Evolutionary conservation across 805 yeast genomes (phyloP).

Genomic region (baker's yeast (Saccharomyces cerevisiae)): DNA sequence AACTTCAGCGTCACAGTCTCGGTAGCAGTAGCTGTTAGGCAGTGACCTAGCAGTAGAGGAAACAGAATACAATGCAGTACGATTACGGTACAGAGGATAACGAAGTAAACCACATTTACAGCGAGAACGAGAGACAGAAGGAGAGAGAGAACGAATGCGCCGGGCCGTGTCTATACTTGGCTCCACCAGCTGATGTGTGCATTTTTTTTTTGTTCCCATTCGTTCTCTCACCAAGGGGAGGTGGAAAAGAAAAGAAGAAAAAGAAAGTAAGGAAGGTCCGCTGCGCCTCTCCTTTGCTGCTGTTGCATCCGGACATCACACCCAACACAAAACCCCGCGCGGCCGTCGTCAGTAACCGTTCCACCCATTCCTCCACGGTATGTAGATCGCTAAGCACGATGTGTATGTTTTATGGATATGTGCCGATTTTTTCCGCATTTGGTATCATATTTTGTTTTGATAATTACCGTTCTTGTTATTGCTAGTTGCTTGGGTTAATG

Average conservation of each 20-base stretch:
- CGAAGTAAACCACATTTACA: background rate
- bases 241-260: background rate
- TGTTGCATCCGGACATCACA: background rate
- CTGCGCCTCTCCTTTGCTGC: background rate
- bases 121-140: background rate
- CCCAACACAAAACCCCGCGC: background rate
- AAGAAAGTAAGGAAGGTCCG: background rate
- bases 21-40: background rate
- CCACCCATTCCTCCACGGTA: background rate
- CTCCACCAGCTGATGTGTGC: background rate
- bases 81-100: background rate
- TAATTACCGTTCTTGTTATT: too few species aligned
- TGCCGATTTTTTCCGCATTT: slow-evolving; percentile 1
- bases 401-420: slow-evolving; percentile 1
- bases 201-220: background rate
- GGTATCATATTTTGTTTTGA: background rate
- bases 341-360: slow-evolving; percentile 1
- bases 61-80: background rate
- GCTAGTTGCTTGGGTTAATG: too few species aligned
- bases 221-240: background rate
- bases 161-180: background rate
- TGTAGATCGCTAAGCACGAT: background rate
- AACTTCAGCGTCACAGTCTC: background rate
- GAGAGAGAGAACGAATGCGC: background rate
- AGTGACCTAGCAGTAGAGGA: background rate